Percentiles rank a stretch among this genome's conserved stretches.
These are phyloP conservation scores for Tephrocybe sp. DNA, from an alignment of 768 basidiomycete genomes.

Conservation along the genomic window DNA sequence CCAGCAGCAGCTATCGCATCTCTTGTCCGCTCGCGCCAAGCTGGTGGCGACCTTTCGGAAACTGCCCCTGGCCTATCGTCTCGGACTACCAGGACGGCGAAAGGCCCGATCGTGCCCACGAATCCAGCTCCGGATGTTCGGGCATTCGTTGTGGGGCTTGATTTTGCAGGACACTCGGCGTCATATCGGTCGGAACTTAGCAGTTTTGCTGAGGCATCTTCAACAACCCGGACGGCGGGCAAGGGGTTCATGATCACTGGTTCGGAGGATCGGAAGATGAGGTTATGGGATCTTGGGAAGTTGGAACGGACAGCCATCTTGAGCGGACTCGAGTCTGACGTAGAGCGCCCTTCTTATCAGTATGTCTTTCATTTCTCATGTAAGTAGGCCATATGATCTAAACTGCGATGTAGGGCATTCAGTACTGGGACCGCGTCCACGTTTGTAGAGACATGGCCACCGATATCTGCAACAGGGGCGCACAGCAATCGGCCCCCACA, in stretches of 20 bases:
- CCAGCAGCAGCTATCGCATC: constrained; percentile 79
- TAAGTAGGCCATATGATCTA: not conserved
- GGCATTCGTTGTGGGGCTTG: constrained; percentile 67
- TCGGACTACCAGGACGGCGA: constrained; percentile 30
- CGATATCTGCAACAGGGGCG: constrained; percentile 37
- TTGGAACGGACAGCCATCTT: constrained; percentile 75
- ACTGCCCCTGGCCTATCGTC: constrained; percentile 31
- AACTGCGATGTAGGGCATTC: constrained; percentile 25
- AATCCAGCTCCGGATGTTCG: constrained; percentile 67
- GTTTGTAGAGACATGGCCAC: constrained; percentile 66
- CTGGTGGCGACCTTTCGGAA: constrained; percentile 17
- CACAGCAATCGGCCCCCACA: constrained; percentile 70
- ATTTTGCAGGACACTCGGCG: constrained; percentile 72
- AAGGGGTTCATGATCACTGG: constrained; percentile 84
- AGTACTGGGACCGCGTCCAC: constrained; percentile 47
- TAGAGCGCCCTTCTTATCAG: constrained; percentile 80
- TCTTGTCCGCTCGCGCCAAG: constrained; percentile 69
- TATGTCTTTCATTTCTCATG: constrained; percentile 25
- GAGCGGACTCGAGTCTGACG: constrained; percentile 75
- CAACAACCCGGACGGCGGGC: constrained; percentile 37
- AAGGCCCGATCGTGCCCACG: constrained; percentile 33
- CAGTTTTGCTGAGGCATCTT: constrained; percentile 39
- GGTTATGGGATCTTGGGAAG: constrained; percentile 84
- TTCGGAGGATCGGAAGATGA: constrained; percentile 85
- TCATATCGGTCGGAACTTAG: constrained; percentile 52